Conservation (phyloP, 2,329 filamentous ascomycete genomes). For the Fusarium sulawesiense region DNA sequence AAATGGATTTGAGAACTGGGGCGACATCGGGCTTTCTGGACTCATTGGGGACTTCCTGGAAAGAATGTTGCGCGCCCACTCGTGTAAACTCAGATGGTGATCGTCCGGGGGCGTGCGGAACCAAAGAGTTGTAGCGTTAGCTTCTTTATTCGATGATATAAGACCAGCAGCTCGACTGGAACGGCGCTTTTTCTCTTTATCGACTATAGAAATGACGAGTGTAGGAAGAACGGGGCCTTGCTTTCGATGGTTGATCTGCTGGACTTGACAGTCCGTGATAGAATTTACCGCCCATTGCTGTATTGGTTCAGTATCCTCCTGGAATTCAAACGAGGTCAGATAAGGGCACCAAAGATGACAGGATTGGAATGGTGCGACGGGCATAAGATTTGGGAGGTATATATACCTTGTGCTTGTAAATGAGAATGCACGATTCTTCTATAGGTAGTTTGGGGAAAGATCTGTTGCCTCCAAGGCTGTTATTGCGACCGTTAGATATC, state of each 20-base stretch:
- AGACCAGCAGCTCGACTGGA: constrained; percentile 72
- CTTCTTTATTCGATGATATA: constrained; percentile 62
- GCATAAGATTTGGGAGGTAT: neutral
- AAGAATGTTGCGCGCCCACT: constrained; percentile 69
- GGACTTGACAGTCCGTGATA: constrained; percentile 68
- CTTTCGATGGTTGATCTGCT: constrained; percentile 70
- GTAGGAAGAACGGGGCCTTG: constrained; percentile 70
- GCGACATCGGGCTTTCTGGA: constrained; percentile 65
- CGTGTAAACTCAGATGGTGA: constrained; percentile 62
- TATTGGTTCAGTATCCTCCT: constrained; percentile 65
- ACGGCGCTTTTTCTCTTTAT: constrained; percentile 72
- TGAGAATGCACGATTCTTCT: constrained; percentile 62
- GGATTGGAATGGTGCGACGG: neutral
- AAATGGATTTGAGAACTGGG: constrained; percentile 67
- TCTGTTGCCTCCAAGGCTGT: constrained; percentile 53
- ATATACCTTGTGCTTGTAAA: constrained; percentile 68
- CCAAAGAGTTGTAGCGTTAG: constrained; percentile 61
- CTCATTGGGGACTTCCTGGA: constrained; percentile 58
- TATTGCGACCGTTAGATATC: constrained; percentile 53
- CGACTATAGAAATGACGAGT: constrained; percentile 67
- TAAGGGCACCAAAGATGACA: neutral
- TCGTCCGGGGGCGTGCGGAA: constrained; percentile 68
- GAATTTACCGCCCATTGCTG: constrained; percentile 65
- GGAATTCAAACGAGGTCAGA: constrained; percentile 20
- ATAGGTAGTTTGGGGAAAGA: constrained; percentile 48